Evolutionary conservation across 1,139 yeast genomes (phyloP), one percentile per base, ranked within the genome.

Genomic region (Taphrina confusa): DNA sequence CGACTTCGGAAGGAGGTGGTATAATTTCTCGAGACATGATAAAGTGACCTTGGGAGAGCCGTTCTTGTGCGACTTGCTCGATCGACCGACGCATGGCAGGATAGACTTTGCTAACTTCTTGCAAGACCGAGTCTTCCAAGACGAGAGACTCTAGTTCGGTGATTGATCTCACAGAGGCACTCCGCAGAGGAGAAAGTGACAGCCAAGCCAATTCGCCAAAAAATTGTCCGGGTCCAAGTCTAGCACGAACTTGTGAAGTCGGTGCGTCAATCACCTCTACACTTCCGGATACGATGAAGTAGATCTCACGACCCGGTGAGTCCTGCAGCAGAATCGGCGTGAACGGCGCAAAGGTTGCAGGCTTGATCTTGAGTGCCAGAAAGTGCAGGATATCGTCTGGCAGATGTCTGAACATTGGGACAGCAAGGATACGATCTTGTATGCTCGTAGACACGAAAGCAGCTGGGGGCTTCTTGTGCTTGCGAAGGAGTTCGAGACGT

Each of bases 161-260:
- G 9, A 84, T 79, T 0, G 88, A 77, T 60, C 90, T 74, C 33
- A 85, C 81, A 57, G 82, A 80, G 0, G 90, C 90, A 44, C 83
- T 78, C 64, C 91, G 72, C 34, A 69, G 70, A 11, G 77, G 73
- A 23, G 84, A 71, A 31, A 79, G 76, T 2, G 82, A 75, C 42
- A 85, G 72, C 67, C 85, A 85, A 0, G 88, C 81, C 83, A 85
- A 82, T 70, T 85, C 92, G 25, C 94, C 94, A 72, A 86, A 84
- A 70, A 83, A 85, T 44, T 82, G 78, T 8, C 87, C 89, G 8
- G 80, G 72, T 1, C 81, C 78, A 39, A 85, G 73, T 62, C 87
- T 77, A 1, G 87, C 90, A 45, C 82, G 71, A 1, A 78, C 74
- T 25, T 73, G 73, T 23, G 68, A 68, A 8, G 68, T 61, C 1